phyloP scores from a whole-genome alignment of 371 early-diverging fungal genomes.

The Phascolomyces articulosus region DNA sequence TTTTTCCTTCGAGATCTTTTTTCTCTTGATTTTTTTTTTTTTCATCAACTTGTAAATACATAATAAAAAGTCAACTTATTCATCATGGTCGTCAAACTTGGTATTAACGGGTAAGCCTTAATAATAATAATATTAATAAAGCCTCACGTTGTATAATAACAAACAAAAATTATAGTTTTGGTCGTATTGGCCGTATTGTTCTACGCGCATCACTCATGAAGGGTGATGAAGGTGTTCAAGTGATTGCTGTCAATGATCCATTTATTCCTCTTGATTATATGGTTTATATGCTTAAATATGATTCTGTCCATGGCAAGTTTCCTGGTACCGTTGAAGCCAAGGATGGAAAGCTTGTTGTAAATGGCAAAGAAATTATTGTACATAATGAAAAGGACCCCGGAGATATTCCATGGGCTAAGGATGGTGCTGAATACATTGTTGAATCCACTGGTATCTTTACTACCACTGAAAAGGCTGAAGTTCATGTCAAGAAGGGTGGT shows the following conservation, averaged over 20 bases:
- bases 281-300: conserved; percentile 97
- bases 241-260: conserved; percentile 98
- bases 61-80: too few relatives aligned
- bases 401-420: conserved; percentile 91
- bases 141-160: too few relatives aligned
- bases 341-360: conserved; percentile 85
- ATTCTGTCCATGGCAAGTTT: conserved; percentile 97
- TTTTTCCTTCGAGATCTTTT: neutral
- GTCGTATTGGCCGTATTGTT: conserved; percentile 99
- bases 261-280: conserved; percentile 97
- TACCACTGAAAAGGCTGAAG: conserved; percentile 84
- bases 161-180: conserved; percentile 65
- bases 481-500: conserved; percentile 87
- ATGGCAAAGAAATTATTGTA: conserved; percentile 83
- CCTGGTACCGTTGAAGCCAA: conserved; percentile 78
- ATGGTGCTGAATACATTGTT: conserved; percentile 83
- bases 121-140: too few relatives aligned
- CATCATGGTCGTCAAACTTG: conserved; percentile 22
- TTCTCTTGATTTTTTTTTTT: neutral
- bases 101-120: conserved; percentile 26
- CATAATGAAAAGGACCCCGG: conserved; percentile 76
- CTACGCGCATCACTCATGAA: conserved; percentile 82
- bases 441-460: conserved; percentile 89
- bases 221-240: conserved; percentile 74
- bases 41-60: neutral